Base-by-base conservation (phyloP, 495 filamentous ascomycete species). In the Aspergillus hancockii region DNA sequence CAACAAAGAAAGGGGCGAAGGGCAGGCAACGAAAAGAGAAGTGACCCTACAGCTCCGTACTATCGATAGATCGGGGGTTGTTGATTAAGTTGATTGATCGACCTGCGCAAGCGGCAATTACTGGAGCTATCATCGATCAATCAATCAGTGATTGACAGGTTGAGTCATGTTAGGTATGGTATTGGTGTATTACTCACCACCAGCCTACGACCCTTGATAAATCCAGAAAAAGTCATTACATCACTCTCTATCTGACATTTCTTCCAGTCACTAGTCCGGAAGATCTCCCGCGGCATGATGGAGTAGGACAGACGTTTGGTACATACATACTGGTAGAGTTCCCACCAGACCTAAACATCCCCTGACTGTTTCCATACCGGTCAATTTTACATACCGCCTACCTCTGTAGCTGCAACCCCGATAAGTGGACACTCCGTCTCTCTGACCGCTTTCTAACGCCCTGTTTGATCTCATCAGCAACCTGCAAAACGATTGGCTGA, bases 371-470 rank as follows among this genome's bases (percentile, higher is more conserved):
- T 50, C 46, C 32, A 55, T 54, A 38, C 51, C 12, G 51, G 10
- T 18, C 50, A 36, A 45, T 45, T 4, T 2, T 47, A 22, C 43
- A 47, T 47, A 47, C 43, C 19, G 43, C 43, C 38, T 41, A 47
- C 22, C 18, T 23, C 19, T 47, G 2, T 23, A 32, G 54, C 58
- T 43, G 52, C 52, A 58, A 49, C 49, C 28, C 25, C 38, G 4
- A n/a, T n/a, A n/a, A n/a, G n/a, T n/a, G n/a, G n/a, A 23, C 43
- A 8, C n/a, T 9, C 7, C 23, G 9, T 14, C 4, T 16, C 23
- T 36, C 57, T 62, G 54, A 62, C 59, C 59, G 59, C 59, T 54
- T 62, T 62, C 52, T 38, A 38, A 52, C 50, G 50, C 25, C 32
- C 32, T 36, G 21, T 36, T 52, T 52, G 36, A 34, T 32, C 50